Base-by-base conservation (phyloP, 2,329 filamentous ascomycete genomes). In the Fusarium anthophilum region DNA sequence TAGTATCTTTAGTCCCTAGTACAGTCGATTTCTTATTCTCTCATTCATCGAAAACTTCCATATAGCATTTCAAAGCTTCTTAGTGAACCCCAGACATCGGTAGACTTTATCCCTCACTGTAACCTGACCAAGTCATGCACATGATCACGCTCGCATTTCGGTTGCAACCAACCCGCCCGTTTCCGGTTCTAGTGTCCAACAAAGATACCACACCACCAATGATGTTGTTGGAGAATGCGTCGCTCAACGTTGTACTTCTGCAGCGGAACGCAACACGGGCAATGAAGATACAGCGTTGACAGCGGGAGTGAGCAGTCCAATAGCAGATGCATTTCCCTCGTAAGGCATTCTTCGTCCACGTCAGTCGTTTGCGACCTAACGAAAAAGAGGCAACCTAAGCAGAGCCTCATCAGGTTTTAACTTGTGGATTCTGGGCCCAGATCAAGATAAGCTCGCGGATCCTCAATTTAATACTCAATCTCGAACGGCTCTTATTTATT, bases 341-440 rank as follows among this genome's bases (percentile, higher is more conserved):
- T 28, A 63, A 69, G 64, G 66, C 66, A 47, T 38, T 50, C 47
- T 55, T 55, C 61, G 56, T 69, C 60, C 66, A 55, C 66, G 66
- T 69, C 60, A 45, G 56, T 44, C 41, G 3, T 17, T 63, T 51
- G 66, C 66, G 64, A 69, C 66, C 64, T 39, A 26, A 35, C 8
- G 5, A 18, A 41, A 17, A 45, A 30, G 30, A 57, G 63, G 43
- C 62, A 45, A 47, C 38, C 15, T 18, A 13, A 32, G 38, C 56
- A 69, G 66, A 69, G 66, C 66, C 66, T 69, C 66, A 69, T 20
- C 30, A 26, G 37, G 37, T n/a, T 30, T 55, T 24, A 38, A 48
- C 57, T 37, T 50, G 37, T 55, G 26, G 24, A 32, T 26, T 54
- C 10, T 17, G 1, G 26, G 15, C 44, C 22, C 4, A 30, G 35